Conservation (phyloP, 805 yeast species). For the Blastobotrys muscicola region DNA sequence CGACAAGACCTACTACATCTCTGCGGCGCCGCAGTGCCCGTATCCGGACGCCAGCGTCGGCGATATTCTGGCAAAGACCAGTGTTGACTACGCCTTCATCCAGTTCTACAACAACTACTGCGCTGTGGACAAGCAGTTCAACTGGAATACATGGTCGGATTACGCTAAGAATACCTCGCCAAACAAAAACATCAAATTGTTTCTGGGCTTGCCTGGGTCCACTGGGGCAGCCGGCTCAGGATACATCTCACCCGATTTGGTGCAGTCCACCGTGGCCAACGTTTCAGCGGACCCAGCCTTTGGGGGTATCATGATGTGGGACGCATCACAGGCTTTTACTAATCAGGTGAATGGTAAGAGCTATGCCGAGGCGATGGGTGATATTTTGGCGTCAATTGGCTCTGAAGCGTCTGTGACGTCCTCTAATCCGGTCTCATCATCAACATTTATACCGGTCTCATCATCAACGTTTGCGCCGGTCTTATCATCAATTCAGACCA, state of each 20-base stretch:
- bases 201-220: slow-evolving; percentile 66
- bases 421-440: too few relatives aligned
- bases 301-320: slow-evolving; percentile 81
- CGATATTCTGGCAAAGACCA: slow-evolving; percentile 53
- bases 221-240: slow-evolving; percentile 46
- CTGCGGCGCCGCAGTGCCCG: slow-evolving; percentile 91
- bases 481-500: too few relatives aligned
- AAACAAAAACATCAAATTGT: slow-evolving; percentile 60
- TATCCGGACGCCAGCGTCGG: slow-evolving; percentile 70
- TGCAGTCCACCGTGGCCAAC: slow-evolving; percentile 15
- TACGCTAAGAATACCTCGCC: slow-evolving; percentile 52
- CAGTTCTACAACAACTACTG: slow-evolving; percentile 88
- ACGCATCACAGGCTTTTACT: slow-evolving; percentile 51
- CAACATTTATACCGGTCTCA: too few relatives aligned
- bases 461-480: too few relatives aligned
- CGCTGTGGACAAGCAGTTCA: slow-evolving; percentile 40
- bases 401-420: too few relatives aligned
- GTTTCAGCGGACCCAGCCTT: slow-evolving; percentile 30
- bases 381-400: slow-evolving; percentile 24
- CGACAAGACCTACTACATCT: slow-evolving; percentile 56
- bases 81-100: slow-evolving; percentile 70
- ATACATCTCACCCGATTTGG: slow-evolving; percentile 34
- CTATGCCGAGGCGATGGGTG: slow-evolving; percentile 37
- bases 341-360: slow-evolving; percentile 38
- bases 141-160: slow-evolving; percentile 63